A percentile compares a stretch with the other conserved stretches of the same genome.
phyloP scores from a whole-genome alignment of 192 early-diverging fungal species.

The Spizellomyces sp. region DNA sequence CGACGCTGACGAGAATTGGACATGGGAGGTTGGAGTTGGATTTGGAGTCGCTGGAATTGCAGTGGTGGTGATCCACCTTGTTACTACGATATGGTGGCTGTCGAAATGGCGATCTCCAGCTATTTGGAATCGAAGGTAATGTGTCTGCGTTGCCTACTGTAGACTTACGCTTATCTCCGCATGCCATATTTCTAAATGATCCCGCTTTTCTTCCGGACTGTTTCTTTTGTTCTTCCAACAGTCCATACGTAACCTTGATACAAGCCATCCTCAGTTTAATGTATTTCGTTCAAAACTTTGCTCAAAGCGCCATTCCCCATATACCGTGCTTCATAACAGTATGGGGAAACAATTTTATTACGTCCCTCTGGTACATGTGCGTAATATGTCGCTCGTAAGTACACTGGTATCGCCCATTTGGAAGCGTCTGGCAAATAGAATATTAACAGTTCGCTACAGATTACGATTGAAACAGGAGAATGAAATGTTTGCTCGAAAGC shows the following conservation, averaged over 20 bases:
- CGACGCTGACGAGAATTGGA: neutral
- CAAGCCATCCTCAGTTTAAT: neutral
- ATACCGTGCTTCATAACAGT: constrained; percentile 2
- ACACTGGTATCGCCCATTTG: neutral
- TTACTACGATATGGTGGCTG: neutral
- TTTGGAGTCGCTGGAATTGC: neutral
- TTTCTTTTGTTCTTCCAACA: neutral
- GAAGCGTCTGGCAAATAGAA: neutral
- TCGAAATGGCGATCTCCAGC: neutral
- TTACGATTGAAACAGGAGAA: constrained; percentile 2
- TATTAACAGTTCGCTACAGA: neutral
- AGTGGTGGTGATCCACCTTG: neutral
- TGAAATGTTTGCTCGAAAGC: neutral
- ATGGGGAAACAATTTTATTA: constrained; percentile 3
- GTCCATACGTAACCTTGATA: neutral
- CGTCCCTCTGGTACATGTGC: neutral
- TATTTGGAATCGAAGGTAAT: neutral
- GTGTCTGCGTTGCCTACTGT: neutral
- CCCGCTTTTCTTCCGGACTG: neutral
- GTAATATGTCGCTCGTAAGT: constrained; percentile 7
- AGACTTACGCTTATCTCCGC: neutral
- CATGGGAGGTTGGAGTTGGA: neutral
- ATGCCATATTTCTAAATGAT: no score
- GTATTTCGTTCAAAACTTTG: neutral
- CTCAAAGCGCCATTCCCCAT: neutral